Evolutionary conservation across 306 rosid species (phyloP).

Genomic region (cucumber (Cucumis sativus)): Cucumber_9930_V3 NC_026655.2:20306501-20307000

Average conservation of each 20-base stretch:
- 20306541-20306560: not conserved
- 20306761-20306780: slow-evolving; percentile 8
- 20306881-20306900: not conserved
- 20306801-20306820: slow-evolving; percentile 4
- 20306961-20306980: not conserved
- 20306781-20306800: not conserved
- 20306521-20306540: not conserved
- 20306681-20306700: not conserved
- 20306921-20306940: not conserved
- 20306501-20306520: not conserved
- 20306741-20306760: not conserved
- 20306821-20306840: not conserved
- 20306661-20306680: not conserved
- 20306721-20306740: not conserved
- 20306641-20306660: not conserved
- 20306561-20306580: not conserved
- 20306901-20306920: slow-evolving; percentile 4
- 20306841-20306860: slow-evolving; percentile 24
- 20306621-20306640: slow-evolving; percentile 8
- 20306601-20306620: not conserved
- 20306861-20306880: slow-evolving; percentile 33
- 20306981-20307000: not conserved
- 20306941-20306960: slow-evolving; percentile 4
- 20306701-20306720: not conserved
- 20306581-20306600: not conserved